Base-by-base conservation (phyloP, 2,329 filamentous ascomycete species). In the Zymoseptoria tritici region DNA sequence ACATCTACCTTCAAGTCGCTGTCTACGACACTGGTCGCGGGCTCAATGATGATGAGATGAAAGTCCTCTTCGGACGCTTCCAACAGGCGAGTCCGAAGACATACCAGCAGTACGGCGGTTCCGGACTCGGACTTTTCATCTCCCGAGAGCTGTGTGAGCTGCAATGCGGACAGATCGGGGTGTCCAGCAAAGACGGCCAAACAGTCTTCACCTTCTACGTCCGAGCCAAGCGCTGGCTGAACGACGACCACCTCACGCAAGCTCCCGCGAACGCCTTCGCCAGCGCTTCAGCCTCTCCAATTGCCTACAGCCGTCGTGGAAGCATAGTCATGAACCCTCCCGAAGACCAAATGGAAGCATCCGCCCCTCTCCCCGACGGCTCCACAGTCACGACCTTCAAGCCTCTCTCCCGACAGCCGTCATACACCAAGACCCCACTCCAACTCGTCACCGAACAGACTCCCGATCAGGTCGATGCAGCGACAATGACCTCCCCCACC, bases 181-280 rank as follows among this genome's bases (percentile, higher is more conserved):
- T 79, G 4, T 69, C 70, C 0, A 77, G 75, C 36, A 70, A 71
- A 0, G 60, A 73, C 9, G 71, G 71, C 3, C 59, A 83, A 66
- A 76, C 74, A 1, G 76, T 73, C 0, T 79, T 79, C 62, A 75
- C 74, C 1, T 79, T 79, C 65, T 79, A 76, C 62, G 70, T 72
- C 42, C 59, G 61, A 49, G 80, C 81, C 57, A 68, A 65, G 60
- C 55, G 64, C 11, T 68, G 62, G 61, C 52, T 60, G 7, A 55
- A 60, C 16, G 46, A 55, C 21, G 60, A 62, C 9, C 46, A 53
- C 19, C 49, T 52, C 22, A 21, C 52, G 9, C 55, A 42, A 29
- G 54, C 51, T 55, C 21, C 11, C 29, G 53, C 19, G 52, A 61
- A 52, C 21, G 56, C 51, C 8, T 69, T 65, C 52, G 60, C 62